Evolutionary conservation across 1,139 yeast genomes (phyloP), one percentile per base, ranked within the genome.

Genomic region (Saccharomyces hybrid): DNA sequence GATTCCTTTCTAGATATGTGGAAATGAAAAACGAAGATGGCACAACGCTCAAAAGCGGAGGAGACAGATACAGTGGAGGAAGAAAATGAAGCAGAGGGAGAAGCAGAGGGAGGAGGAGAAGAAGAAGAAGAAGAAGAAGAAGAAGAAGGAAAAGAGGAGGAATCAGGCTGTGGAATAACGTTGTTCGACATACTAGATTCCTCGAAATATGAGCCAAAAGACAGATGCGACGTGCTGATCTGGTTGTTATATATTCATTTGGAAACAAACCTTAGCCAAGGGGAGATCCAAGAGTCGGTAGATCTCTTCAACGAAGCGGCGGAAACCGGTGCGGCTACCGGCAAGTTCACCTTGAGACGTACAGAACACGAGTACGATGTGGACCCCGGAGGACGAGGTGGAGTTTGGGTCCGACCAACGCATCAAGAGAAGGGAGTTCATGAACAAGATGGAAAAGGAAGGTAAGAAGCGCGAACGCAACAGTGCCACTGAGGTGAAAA

Each of bases 231-330:
- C 52, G 77, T 93, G 34, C 84, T 93, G 62, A 71, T 93, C 58
- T 93, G 98, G 98, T 72, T 93, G 47, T 69, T 88, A 56, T 89
- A 88, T 74, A 79, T 89, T 2, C 87, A 86, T 64, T 73, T 87
- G 59, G 97, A 93, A 66, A 86, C 96, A 0, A 77, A 79, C 57
- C 75, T 86, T 59, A 70, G 78, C 0, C 73, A 76, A 0, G 83
- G 78, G 41, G 81, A 80, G 56, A 69, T 89, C 21, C 70, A 71
- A 2, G 55, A 64, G 2, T 56, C 71, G 9, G 41, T 66, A 27
- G 87, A 87, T 62, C 93, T 96, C 2, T 90, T 88, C 69, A 84
- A 86, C 24, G 67, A 72, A n/a, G n/a, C 2, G 71, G 71, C n/a
- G 24, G 66, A 61, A 29, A 24, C 14, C 5, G 50, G 47, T 21